Evolutionary conservation across 1,284 basidiomycete species (phyloP), one percentile per base, ranked within the genome.

Genomic region (Ceratorhiza oryzae-sativae): DNA sequence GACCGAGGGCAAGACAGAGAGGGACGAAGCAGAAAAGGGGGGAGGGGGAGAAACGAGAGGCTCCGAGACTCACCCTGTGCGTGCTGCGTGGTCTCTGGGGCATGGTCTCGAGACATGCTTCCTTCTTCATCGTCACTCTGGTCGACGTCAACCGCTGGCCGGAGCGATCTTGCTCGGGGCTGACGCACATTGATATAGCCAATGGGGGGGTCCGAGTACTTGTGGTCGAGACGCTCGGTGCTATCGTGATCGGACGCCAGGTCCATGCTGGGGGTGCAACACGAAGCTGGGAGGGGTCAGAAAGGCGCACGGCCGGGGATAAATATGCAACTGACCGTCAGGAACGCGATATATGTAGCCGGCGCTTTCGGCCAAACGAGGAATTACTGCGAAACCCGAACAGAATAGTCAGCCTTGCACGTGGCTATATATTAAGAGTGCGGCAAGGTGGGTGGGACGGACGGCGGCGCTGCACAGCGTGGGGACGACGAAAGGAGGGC

Each of bases 121-220:
- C 45, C 51, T 27, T 70, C 65, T 27, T 70, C 65, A 6, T 70
- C 65, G 8, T 70, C 65, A 36, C 65, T 70, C 65, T 70, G 65
- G 23, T 70, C 20, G n/a, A 58, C 41, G 41, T 70, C 53, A 70
- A 59, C 18, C 23, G 41, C 3, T 18, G 55, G 25, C 18, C 25
- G 65, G n/a, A 55, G 65, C 34, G 39, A 36, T 36, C 65, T 53
- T 45, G 45, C 41, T 48, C 48, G 20, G 53, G 13, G 20, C 36
- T 55, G 65, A 70, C 65, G 65, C 65, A 70, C 65, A 58, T 58
- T 70, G 65, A 48, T 70, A 70, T 70, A 70, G 55, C 53, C 65
- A 70, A 70, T 70, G 48, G 65, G 65, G 18, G 65, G 65, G 42
- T 70, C 65, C 2, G 55, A 56, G 53, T 45, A 42, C 42, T 58